These are phyloP conservation scores for Boeremia exigua DNA, from an alignment of 2,329 filamentous ascomycete genomes.

Conservation along the genomic window DNA sequence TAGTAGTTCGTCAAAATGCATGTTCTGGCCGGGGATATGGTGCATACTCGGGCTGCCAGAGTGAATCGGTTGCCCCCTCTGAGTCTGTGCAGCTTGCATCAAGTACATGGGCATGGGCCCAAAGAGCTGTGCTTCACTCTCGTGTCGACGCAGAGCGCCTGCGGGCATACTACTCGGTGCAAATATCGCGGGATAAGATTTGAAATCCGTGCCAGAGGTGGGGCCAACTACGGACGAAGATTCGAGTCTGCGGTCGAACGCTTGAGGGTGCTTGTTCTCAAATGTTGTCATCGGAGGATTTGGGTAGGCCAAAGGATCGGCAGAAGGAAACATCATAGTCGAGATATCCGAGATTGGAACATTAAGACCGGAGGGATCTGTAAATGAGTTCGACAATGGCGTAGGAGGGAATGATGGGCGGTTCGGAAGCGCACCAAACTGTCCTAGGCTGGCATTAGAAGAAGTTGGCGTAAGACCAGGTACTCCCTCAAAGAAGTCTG, in stretches of 20 bases:
- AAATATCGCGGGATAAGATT: slow-evolving; percentile 33
- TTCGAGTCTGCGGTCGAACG: slow-evolving; percentile 34
- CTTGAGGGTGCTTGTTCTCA: slow-evolving; percentile 50
- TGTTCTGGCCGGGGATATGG: slow-evolving; percentile 27
- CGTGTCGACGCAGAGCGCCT: slow-evolving; percentile 41
- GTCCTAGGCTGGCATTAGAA: slow-evolving; percentile 36
- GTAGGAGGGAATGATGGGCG: slow-evolving; percentile 41
- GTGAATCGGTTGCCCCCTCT: slow-evolving; percentile 36
- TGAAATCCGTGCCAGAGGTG: slow-evolving; percentile 37
- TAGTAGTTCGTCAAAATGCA: slow-evolving; percentile 48
- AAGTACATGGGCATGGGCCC: slow-evolving; percentile 75
- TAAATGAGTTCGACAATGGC: slow-evolving; percentile 38
- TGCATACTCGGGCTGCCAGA: slow-evolving; percentile 28
- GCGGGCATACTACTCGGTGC: slow-evolving; percentile 28
- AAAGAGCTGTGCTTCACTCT: slow-evolving; percentile 76
- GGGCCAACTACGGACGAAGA: slow-evolving; percentile 27
- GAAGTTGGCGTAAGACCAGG: slow-evolving; percentile 45
- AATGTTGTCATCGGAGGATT: slow-evolving; percentile 73
- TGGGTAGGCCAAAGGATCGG: slow-evolving; percentile 79
- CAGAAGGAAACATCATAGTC: slow-evolving; percentile 80
- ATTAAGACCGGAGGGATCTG: slow-evolving; percentile 44
- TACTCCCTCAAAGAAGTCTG: slow-evolving; percentile 39
- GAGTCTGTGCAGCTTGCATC: slow-evolving; percentile 57
- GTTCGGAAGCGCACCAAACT: slow-evolving; percentile 31
- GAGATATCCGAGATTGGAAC: slow-evolving; percentile 70